A percentile compares a stretch with the other conserved stretches of the same genome.
These are phyloP conservation scores for Monsonia emarginata DNA, from an alignment of 441 rosid genomes.

Conservation along the genomic window DNA sequence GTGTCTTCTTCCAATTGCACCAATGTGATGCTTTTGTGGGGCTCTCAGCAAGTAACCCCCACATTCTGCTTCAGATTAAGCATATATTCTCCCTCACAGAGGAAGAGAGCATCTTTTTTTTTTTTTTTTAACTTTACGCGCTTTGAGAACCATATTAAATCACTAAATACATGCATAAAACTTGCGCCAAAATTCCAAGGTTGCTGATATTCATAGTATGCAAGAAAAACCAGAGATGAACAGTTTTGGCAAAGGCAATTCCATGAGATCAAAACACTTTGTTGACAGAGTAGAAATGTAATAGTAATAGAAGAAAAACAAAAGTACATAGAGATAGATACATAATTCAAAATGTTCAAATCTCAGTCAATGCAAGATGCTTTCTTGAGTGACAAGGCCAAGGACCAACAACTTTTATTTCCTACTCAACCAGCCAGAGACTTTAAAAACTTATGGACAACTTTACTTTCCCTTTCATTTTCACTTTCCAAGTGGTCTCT, in stretches of 20 bases:
- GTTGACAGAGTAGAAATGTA: conserved; percentile 12
- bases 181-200: too few species aligned
- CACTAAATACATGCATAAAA: neutral
- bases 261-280: conserved; percentile 8
- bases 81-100: neutral
- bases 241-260: neutral
- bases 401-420: conserved; percentile 19
- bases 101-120: neutral
- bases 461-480: conserved; percentile 26
- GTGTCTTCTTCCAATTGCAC: neutral
- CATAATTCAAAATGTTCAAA: neutral
- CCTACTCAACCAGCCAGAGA: conserved; percentile 6
- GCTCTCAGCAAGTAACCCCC: neutral
- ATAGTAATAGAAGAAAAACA: conserved; percentile 18
- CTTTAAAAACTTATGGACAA: neutral
- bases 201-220: too few species aligned
- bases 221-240: neutral
- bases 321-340: neutral
- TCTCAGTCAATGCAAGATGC: conserved; percentile 16
- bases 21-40: neutral
- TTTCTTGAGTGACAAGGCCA: conserved; percentile 16
- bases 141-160: neutral
- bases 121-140: too few species aligned
- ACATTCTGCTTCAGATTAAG: neutral
- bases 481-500: conserved; percentile 10